Base-by-base conservation (phyloP, 345 rosid species). In the Sonneratia alba region DNA sequence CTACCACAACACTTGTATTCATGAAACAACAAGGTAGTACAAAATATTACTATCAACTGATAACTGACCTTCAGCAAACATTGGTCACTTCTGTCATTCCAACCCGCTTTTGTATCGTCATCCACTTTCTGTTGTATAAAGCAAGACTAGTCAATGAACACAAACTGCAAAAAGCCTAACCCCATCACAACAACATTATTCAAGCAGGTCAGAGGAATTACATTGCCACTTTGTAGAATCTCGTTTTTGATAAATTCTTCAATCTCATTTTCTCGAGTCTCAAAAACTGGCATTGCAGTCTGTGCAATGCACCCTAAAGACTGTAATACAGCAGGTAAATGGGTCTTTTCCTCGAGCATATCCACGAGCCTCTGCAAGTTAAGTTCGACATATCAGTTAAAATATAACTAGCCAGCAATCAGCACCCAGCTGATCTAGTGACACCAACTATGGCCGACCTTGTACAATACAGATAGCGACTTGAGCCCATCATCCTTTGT, bases 261-360 rank as follows among this genome's bases (percentile, higher is more conserved):
- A 72, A 95, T 83, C 80, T 95, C 97, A 34, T 76, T 83, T 82
- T 92, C 97, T 81, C 99, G 90, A 66, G 99, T 95, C 78, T 95
- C 99, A 74, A 92, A 95, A 77, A 95, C 96, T 0, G 99, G 89
- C 92, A 89, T 90, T 3, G 99, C 99, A 74, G 92, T 89, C 84
- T 92, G 91, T 40, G 99, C 97, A 76, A 95, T 95, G 79, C 99
- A 95, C 74, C 99, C 99, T 76, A 95, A 82, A 70, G 97, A 89
- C 70, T 95, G 99, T 53, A 95, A 89, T 40, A 95, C 91, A 69
- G 99, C 91, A 18, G 99, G 97, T 69, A 90, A 87, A 82, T 92
- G 84, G 51, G 88, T 85, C 87, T 82, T 90, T 79, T 95, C 96
- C 78, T 88, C 97, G 78, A 95, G 83, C 93, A 90, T 90, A 83